Evolutionary conservation across 2,329 filamentous ascomycete genomes (phyloP), one percentile per base, ranked within the genome.

Genomic region (Penicillium sp.): DNA sequence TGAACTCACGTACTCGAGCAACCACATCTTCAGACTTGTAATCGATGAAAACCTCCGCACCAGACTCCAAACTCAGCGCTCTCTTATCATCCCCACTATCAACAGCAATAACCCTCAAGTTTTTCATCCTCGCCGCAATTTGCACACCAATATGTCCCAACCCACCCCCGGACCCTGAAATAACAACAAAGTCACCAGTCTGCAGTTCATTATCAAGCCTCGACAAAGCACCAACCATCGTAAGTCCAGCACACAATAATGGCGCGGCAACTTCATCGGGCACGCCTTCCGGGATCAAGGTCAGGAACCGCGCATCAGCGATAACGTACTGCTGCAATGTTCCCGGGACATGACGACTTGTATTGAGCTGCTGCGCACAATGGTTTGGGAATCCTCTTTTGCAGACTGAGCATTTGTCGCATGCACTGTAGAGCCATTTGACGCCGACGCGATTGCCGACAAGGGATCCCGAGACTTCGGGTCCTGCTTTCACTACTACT

Each of bases 141-240:
- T 75, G 74, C 17, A 75, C 66, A 0, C 73, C 77, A 9, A 81
- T 58, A 62, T 81, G 78, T 1, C 78, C 78, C 4, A 79, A 61
- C 3, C 77, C 77, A 9, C 77, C 76, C 3, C 75, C 77, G 0
- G 70, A 69, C 3, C 75, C 76, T 0, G 78, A 68, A 33, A 77
- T 70, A 1, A 69, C 73, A 13, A 77, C 42, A 63, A 66, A 72
- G 8, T 63, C 61, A 4, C 61, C 62, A 9, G 56, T 33, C 12
- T 52, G 52, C 4, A 61, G 24, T 10, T 55, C 56, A 8, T 52
- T 49, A 5, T 59, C 58, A 2, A 60, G 47, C 31, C 56, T 53
- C 0, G 52, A 41, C 5, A 60, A 34, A 2, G 57, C 57, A 3
- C 57, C 57, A n/a, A 49, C 48, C 57, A 60, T 60, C 2, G 57